Conservation (phyloP, 2,329 filamentous ascomycete species). For the Rhynchosporium graminicola region DNA sequence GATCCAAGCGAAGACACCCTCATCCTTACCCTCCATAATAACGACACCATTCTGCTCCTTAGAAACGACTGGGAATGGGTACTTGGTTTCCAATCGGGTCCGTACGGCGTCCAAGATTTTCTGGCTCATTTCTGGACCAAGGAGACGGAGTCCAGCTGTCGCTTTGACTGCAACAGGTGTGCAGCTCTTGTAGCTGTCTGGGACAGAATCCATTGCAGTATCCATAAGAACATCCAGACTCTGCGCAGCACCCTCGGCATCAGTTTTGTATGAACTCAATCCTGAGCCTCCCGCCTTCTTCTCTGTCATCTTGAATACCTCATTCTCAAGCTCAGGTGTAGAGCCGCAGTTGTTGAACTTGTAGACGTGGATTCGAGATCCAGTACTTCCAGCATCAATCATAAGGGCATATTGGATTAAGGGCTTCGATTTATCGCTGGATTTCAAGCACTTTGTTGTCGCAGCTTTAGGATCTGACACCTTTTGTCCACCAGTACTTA, state of each 20-base stretch:
- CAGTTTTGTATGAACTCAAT: conserved; percentile 82
- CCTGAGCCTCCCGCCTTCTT: conserved; percentile 73
- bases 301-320: conserved; percentile 91
- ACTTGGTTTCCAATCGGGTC: conserved; percentile 78
- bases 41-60: conserved; percentile 83
- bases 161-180: conserved; percentile 97
- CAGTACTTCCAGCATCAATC: conserved; percentile 97
- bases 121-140: conserved; percentile 77
- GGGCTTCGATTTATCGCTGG: conserved; percentile 84
- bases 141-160: conserved; percentile 86
- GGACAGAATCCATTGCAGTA: conserved; percentile 80
- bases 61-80: conserved; percentile 92
- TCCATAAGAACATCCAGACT: conserved; percentile 87
- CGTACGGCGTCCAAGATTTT: conserved; percentile 87
- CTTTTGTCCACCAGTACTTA: conserved; percentile 49
- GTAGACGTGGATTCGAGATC: conserved; percentile 97
- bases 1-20: conserved; percentile 99
- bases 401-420: conserved; percentile 97
- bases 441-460: conserved; percentile 76
- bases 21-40: conserved; percentile 96
- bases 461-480: conserved; percentile 63
- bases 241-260: conserved; percentile 84
- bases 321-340: conserved; percentile 90
- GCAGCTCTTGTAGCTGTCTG: conserved; percentile 87
- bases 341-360: conserved; percentile 98